Base-by-base conservation (phyloP, 2,329 filamentous ascomycete species). In the Salinomyces thailandicus region DNA sequence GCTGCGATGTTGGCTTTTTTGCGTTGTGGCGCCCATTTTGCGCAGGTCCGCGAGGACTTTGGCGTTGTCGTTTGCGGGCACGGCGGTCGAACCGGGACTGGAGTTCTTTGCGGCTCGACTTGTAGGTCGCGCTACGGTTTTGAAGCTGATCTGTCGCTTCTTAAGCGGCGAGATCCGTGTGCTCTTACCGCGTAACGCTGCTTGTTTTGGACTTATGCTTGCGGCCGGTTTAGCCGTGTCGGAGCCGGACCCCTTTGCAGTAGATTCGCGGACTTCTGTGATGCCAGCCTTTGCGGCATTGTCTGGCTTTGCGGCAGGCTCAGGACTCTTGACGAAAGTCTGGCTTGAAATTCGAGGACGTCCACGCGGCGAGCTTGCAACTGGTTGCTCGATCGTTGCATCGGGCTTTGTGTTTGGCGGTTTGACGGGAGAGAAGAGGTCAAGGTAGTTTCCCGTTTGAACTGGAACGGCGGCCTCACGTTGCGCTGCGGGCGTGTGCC, bases 401-500 rank as follows among this genome's bases (percentile, higher is more conserved):
- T 31, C 36, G 15, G 28, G 30, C 24, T 17, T 22, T 13, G 32
- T 37, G n/a, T 38, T 31, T n/a, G 38, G 19, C 2, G 40, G 36
- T 36, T 57, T 59, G 2, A 54, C 43, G 3, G 59, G 54, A 0
- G 59, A 60, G 43, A 62, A 61, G 5, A 62, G 45, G 38, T 61
- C 59, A 26, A 56, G 40, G 18, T 55, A 55, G 17, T 52, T 9
- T 35, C 19, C 35, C 24, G 26, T 3, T 18, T 26, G 15, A 18
- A 34, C 32, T 43, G 33, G 19, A 7, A 4, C 18, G n/a, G 5
- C 14, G 27, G 5, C 13, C 9, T 12, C 11, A 9, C 17, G 31
- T 8, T 11, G 24, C 7, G 36, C 19, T 18, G 35, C 34, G 12
- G 46, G 49, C 12, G 42, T 52, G 26, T 50, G 47, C 14, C 49